phyloP scores from a whole-genome alignment of 2,329 filamentous ascomycete species.

The Diaporthe sp. region DNA sequence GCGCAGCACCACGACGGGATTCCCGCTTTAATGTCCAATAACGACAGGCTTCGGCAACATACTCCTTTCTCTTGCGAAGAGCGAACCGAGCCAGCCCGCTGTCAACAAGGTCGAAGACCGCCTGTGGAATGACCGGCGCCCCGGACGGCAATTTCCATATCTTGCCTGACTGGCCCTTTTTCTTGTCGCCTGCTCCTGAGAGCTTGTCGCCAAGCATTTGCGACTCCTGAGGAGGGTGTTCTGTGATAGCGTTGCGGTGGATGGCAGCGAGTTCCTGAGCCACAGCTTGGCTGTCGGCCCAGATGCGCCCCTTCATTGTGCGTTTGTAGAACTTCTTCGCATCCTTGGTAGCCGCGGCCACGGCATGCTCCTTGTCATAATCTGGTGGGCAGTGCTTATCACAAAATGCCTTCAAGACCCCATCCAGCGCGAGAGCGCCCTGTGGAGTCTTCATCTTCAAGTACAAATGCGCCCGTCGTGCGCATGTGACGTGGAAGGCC shows the following conservation, averaged over 20 bases:
- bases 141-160: conserved; percentile 96
- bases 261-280: conserved; percentile 85
- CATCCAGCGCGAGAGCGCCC: conserved; percentile 81
- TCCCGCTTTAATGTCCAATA: conserved; percentile 99
- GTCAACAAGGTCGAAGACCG: conserved; percentile 89
- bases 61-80: conserved; percentile 88
- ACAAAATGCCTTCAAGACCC: conserved; percentile 93
- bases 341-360: conserved; percentile 82
- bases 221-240: conserved; percentile 84
- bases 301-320: conserved; percentile 89
- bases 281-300: conserved; percentile 90
- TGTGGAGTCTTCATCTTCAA: conserved; percentile 97
- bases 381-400: conserved; percentile 94
- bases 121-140: conserved; percentile 92
- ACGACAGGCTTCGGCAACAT: conserved; percentile 90
- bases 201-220: conserved; percentile 89
- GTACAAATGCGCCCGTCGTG: conserved; percentile 87
- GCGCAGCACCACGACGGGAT: conserved; percentile 88
- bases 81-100: conserved; percentile 85
- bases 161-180: conserved; percentile 78
- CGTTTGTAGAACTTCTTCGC: conserved; percentile 92
- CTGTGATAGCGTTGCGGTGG: conserved; percentile 72
- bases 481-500: conserved; percentile 97
- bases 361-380: conserved; percentile 88
- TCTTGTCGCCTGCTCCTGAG: conserved; percentile 80